Evolutionary conservation across 1,284 basidiomycete genomes (phyloP), one percentile per base, ranked within the genome.

Genomic region (Ganoderma meredithae): DNA sequence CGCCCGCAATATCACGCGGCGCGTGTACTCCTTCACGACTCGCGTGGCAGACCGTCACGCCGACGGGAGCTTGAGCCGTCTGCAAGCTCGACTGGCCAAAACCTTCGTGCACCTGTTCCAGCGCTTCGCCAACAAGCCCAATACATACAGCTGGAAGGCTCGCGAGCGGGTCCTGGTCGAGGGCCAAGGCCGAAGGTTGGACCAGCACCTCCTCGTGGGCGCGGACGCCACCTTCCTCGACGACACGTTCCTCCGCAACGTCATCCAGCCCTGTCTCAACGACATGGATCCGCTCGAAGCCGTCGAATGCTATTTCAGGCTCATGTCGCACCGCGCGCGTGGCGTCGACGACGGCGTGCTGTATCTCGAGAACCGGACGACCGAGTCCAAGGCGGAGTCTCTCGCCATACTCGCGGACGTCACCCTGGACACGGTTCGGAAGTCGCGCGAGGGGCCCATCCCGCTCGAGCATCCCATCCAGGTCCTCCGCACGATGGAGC

Each of bases 61-160:
- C 13, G 71, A 72, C 15, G 69, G 71, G 0, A 44, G 61, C 17
- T 59, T 66, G 22, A 33, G 31, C 15, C 71, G 69, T 6, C 44
- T 70, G 6, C 69, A 64, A 7, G 60, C 8, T 22, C 67, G 67
- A 10, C 53, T 65, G 7, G 66, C 71, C 1, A 65, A 63, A 44
- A 31, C 10, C 52, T 39, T 70, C 33, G 66, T 69, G n/a, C 63
- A 40, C 19, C 58, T 58, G 41, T 53, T 72, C 55, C 39, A 65
- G 9, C 61, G 39, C 2, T 72, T 72, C 60, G 67, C 69, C 22
- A 67, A 69, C 62, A 70, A 72, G 64, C 67, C 69, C 8, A 70
- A 68, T 27, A 70, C 69, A 0, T 70, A 70, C 62, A 71, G 68
- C 67, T 70, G 67, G 72, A 66, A 62, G 33, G 71, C 65, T 10